phyloP scores from a whole-genome alignment of 345 rosid genomes.

The Pistacia vera region DNA sequence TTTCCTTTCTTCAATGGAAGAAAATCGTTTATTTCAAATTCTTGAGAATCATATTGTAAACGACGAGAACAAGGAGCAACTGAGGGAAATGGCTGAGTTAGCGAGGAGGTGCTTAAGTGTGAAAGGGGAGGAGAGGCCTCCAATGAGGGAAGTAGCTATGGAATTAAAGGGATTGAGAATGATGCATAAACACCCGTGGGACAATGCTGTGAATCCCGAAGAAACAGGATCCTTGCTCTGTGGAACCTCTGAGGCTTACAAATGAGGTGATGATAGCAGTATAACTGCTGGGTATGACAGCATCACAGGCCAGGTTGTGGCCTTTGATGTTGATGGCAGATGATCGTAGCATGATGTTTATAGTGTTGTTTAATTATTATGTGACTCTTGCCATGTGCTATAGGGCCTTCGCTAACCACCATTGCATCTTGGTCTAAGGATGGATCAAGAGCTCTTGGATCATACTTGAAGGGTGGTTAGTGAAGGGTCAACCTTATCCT shows the following conservation, averaged over 20 bases:
- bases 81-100: conserved; percentile 16
- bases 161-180: conserved; percentile 25
- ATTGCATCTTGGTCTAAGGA: too few relatives aligned
- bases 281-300: not conserved
- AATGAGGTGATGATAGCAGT: not conserved
- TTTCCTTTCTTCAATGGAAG: conserved; percentile 27
- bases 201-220: not conserved
- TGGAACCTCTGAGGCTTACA: not conserved
- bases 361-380: too few relatives aligned
- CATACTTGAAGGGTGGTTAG: too few relatives aligned
- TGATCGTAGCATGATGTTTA: not conserved
- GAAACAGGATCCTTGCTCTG: conserved; percentile 21
- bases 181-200: conserved; percentile 19
- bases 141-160: conserved; percentile 41
- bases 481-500: too few relatives aligned
- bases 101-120: conserved; percentile 25
- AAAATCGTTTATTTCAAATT: conserved; percentile 12
- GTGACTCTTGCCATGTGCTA: too few relatives aligned
- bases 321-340: not conserved
- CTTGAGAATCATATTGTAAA: conserved; percentile 18
- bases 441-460: too few relatives aligned
- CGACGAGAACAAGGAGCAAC: conserved; percentile 14
- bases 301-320: not conserved
- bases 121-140: conserved; percentile 35
- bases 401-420: too few relatives aligned